These are phyloP conservation scores for Paecilomyces niveus DNA, from an alignment of 2,329 filamentous ascomycete species.

Conservation along the genomic window DNA sequence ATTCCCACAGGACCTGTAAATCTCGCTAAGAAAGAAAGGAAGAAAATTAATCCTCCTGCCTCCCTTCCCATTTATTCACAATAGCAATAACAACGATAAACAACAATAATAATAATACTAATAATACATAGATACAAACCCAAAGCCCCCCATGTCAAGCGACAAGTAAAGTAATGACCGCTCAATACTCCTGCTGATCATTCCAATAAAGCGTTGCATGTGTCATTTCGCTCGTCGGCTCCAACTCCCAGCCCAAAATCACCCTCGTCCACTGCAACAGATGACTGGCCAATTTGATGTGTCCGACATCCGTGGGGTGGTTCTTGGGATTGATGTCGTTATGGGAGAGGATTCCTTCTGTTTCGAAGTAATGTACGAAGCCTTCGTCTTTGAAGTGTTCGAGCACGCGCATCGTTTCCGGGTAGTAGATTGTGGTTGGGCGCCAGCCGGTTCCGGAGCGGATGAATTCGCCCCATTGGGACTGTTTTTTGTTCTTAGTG, in stretches of 20 bases:
- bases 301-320: slow-evolving; percentile 56
- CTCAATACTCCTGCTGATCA: slow-evolving; percentile 39
- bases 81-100: no score
- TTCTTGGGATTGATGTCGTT: slow-evolving; percentile 54
- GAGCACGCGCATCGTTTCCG: slow-evolving; percentile 46
- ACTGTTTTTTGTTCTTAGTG: slow-evolving; percentile 23
- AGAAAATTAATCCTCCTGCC: no score
- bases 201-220: slow-evolving; percentile 50
- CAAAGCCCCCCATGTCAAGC: no score
- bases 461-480: slow-evolving; percentile 50
- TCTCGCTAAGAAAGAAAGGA: no score
- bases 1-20: no score
- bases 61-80: no score
- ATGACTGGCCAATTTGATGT: slow-evolving; percentile 56
- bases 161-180: no score
- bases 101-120: no score
- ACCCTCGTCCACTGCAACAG: slow-evolving; percentile 51
- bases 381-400: slow-evolving; percentile 44
- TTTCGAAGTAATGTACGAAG: slow-evolving; percentile 58
- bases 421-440: slow-evolving; percentile 41
- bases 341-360: slow-evolving; percentile 53
- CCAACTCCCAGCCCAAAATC: slow-evolving; percentile 51
- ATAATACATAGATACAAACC: no score
- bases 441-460: slow-evolving; percentile 45
- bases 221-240: slow-evolving; percentile 48